phyloP scores from a whole-genome alignment of 2,329 filamentous ascomycete species.

The Aspergillus ruber region DNA sequence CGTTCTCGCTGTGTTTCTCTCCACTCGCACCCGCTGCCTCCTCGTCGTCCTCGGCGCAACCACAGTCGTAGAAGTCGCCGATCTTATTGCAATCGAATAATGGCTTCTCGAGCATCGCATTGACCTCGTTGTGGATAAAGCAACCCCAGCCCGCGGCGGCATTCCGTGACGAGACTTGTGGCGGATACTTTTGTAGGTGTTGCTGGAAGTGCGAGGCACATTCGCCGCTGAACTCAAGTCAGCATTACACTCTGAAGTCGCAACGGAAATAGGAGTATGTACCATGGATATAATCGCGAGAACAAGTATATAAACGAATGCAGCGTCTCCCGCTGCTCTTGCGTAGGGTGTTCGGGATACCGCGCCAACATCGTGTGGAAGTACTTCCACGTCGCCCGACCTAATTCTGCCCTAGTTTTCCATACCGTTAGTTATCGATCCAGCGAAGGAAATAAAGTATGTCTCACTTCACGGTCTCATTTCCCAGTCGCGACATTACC shows the following conservation, averaged over 20 bases:
- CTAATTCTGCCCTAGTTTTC: constrained; percentile 51
- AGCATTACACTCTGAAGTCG: not conserved
- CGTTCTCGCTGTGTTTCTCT: constrained; percentile 1
- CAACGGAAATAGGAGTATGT: constrained; percentile 10
- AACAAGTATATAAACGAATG: constrained; percentile 58
- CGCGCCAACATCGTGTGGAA: constrained; percentile 62
- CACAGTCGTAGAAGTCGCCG: constrained; percentile 62
- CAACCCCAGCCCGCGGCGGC: constrained; percentile 61
- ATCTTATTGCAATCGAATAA: constrained; percentile 60
- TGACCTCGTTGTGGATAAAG: constrained; percentile 62
- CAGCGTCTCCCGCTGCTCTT: constrained; percentile 55
- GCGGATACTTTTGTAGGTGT: constrained; percentile 56
- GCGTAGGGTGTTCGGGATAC: constrained; percentile 57
- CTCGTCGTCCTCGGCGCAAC: constrained; percentile 53
- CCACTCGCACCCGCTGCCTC: constrained; percentile 10
- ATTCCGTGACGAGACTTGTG: constrained; percentile 56
- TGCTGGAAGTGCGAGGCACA: constrained; percentile 59
- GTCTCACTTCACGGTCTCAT: constrained; percentile 43
- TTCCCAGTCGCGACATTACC: constrained; percentile 43
- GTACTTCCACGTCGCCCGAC: constrained; percentile 60
- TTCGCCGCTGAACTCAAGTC: constrained; percentile 46
- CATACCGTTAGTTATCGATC: constrained; percentile 2
- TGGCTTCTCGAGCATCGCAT: constrained; percentile 54
- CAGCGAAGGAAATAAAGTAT: constrained; percentile 2
- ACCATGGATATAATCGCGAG: constrained; percentile 60